Base-by-base conservation (phyloP, 2,329 filamentous ascomycete genomes). In the Fusarium concolor region DNA sequence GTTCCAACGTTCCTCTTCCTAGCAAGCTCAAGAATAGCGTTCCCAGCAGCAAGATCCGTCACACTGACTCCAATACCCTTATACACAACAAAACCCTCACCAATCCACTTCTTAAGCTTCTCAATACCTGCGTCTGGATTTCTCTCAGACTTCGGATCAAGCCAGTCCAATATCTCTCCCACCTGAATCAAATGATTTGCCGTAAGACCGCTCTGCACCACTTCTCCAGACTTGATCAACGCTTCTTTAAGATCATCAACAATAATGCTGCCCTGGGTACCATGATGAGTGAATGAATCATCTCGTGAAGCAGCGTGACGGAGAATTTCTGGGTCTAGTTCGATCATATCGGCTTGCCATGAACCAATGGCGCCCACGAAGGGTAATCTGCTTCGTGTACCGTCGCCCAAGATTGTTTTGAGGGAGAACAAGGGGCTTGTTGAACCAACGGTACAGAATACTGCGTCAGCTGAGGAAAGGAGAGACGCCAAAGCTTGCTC, bases 311-410 rank as follows among this genome's bases (percentile, higher is more conserved):
- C 52, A 8, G 58, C 66, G 15, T 74, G 55, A 2, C 66, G 67
- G 9, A 91, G 78, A 18, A 92, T 83, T 18, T 87, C 87, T 0
- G 90, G 88, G 61, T 91, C 87, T 14, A 92, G 71, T 74, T 92
- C 90, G 17, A 87, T 78, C 89, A 92, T 92, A 69, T 89, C 79
- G 2, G 87, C 84, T 70, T 82, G 83, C 66, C 85, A 87, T 9
- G 85, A 86, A 4, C 85, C 85, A 66, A 87, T 85, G 8, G 84
- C 76, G 1, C 82, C 82, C 14, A 87, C 79, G 59, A 84, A 86
- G 5, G 58, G 66, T 3, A 46, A 57, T 33, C 65, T 56, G 22
- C 28, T 56, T 26, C 41, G 38, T 20, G 26, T 17, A 3, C 45
- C 51, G 2, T 51, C 33, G 1, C 56, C 62, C 1, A 65, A 26